Evolutionary conservation across 2,329 filamentous ascomycete genomes (phyloP).

Genomic region (Thermoascus crustaceus): DNA sequence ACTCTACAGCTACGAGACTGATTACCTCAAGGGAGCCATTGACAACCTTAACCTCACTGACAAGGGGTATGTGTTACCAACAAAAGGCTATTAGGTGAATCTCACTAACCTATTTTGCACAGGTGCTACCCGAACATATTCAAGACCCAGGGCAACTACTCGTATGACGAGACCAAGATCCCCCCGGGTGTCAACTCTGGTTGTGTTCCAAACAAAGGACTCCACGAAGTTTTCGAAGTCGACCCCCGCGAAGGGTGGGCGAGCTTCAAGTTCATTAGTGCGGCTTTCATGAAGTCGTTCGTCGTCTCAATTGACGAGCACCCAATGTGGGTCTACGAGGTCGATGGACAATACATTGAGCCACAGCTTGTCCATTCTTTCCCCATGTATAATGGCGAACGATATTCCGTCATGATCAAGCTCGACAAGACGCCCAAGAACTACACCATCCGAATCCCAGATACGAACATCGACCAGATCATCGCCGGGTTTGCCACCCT

Average conservation of each 20-base stretch:
- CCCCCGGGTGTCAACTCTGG: conserved; percentile 21
- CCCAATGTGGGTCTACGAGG: conserved; percentile 29
- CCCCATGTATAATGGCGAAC: conserved; percentile 22
- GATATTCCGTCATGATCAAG: conserved; percentile 28
- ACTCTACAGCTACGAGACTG: conserved; percentile 26
- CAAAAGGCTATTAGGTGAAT: neutral
- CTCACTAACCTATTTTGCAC: neutral
- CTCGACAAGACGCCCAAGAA: conserved; percentile 29
- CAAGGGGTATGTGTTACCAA: conserved; percentile 20
- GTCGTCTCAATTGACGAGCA: conserved; percentile 37
- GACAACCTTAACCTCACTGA: conserved; percentile 18
- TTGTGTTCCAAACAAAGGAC: conserved; percentile 42
- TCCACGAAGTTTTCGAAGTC: conserved; percentile 38
- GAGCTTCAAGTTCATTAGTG: conserved; percentile 49
- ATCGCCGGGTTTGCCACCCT: conserved; percentile 45
- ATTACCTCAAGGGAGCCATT: conserved; percentile 14
- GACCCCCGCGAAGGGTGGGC: conserved; percentile 38
- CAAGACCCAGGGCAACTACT: conserved; percentile 6
- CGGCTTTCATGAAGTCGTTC: conserved; percentile 42
- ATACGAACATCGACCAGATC: conserved; percentile 43
- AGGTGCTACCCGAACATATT: conserved; percentile 15
- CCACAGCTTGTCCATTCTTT: conserved; percentile 25
- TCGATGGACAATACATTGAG: conserved; percentile 31
- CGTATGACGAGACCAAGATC: conserved; percentile 12
- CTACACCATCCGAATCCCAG: conserved; percentile 43